Evolutionary conservation across 345 rosid genomes (phyloP).

Genomic region (Luvunga scandens): DNA sequence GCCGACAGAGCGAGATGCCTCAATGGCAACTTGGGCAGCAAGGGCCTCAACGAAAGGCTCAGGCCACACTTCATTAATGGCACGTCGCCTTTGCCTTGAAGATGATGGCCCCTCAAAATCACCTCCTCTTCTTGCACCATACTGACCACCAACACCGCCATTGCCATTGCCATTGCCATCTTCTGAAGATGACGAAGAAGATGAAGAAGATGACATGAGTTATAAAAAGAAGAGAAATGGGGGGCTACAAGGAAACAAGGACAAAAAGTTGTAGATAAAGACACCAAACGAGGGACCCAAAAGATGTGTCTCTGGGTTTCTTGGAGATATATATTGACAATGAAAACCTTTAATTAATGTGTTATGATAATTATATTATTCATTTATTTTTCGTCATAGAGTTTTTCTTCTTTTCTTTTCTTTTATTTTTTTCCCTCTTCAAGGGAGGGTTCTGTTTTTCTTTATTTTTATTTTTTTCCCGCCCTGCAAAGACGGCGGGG

Average conservation of each 20-base stretch:
- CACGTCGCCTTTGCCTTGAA: constrained; percentile 38
- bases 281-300: constrained; percentile 71
- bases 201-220: constrained; percentile 26
- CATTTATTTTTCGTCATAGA: neutral
- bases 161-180: constrained; percentile 31
- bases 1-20: constrained; percentile 52
- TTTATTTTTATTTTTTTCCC: neutral
- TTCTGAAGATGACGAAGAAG: constrained; percentile 30
- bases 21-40: constrained; percentile 66
- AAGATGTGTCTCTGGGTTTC: constrained; percentile 19
- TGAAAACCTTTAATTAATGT: neutral
- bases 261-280: constrained; percentile 70
- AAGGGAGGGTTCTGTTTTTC: neutral
- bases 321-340: constrained; percentile 13
- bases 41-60: constrained; percentile 89
- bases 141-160: constrained; percentile 14
- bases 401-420: neutral
- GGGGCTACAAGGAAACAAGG: constrained; percentile 44
- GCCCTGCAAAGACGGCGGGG: constrained; percentile 27
- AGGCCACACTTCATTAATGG: constrained; percentile 76
- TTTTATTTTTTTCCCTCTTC: neutral
- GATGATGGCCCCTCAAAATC: constrained; percentile 64
- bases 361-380: neutral
- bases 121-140: constrained; percentile 29
- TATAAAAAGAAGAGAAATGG: constrained; percentile 19